These are phyloP conservation scores for Aspergillus conjunctus DNA, from an alignment of 495 filamentous ascomycete genomes.

Conservation along the genomic window DNA sequence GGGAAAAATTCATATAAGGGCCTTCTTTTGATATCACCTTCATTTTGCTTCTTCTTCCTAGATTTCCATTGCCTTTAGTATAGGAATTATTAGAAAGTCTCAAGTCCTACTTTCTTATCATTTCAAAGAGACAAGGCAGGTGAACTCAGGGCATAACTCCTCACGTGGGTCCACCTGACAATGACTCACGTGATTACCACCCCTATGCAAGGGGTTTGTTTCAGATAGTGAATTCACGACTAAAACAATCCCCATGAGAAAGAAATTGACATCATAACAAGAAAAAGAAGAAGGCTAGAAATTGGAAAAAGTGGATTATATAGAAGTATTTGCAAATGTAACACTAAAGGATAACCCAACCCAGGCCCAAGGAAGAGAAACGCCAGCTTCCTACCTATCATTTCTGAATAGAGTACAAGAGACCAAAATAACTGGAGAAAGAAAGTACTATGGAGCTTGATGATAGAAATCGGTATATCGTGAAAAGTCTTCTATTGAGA, in stretches of 20 bases:
- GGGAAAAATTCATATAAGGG: not conserved
- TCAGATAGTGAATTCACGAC: not conserved
- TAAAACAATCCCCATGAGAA: too few species aligned
- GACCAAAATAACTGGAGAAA: not conserved
- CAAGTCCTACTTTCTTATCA: not conserved
- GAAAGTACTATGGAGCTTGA: not conserved
- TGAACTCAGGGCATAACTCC: slow-evolving; percentile 19
- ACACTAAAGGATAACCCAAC: not conserved
- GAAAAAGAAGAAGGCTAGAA: not conserved
- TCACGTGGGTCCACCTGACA: slow-evolving; percentile 14
- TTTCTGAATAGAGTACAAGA: not conserved
- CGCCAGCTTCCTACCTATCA: slow-evolving; percentile 6
- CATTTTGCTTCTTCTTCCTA: not conserved
- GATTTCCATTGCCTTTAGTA: not conserved
- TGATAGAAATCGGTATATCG: not conserved
- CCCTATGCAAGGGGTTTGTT: not conserved
- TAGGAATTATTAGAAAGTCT: too few species aligned
- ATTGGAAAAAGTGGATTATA: not conserved
- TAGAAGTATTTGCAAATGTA: not conserved
- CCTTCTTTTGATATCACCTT: not conserved
- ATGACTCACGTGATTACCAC: slow-evolving; percentile 11
- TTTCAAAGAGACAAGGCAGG: not conserved
- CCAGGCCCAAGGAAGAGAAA: slow-evolving; percentile 4
- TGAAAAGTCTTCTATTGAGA: slow-evolving; percentile 6
- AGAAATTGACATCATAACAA: too few species aligned